Base-by-base conservation (phyloP, 768 basidiomycete species). In the Bullera alba region DNA sequence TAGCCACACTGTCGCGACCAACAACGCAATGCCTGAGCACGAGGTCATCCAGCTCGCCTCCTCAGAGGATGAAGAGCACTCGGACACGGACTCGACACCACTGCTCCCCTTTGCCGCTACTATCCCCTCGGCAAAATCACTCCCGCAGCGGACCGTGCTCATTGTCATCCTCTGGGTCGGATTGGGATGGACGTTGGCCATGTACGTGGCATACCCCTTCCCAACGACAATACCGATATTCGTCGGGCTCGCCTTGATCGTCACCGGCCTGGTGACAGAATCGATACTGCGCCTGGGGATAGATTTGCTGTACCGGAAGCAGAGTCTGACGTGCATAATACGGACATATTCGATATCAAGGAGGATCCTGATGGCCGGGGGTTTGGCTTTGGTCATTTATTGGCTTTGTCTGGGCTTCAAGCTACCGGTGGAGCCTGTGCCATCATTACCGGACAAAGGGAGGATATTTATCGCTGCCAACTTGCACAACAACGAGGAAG, bases 401-500 rank as follows among this genome's bases (percentile, higher is more conserved):
- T 34, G 32, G 32, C 32, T 34, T 10, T 8, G 10, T 34, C 32
- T 34, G 8, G 32, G 32, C 10, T 34, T 34, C 32, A 34, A 8
- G 32, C 10, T n/a, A 8, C 32, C 8, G 8, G 32, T 34, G 32
- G n/a, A 34, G 10, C 32, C 32, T 34, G 10, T 34, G 32, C 32
- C 32, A 5, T 28, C 27, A 17, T 42, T 42, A 7, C 30, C 27
- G 32, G 19, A 12, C 30, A 26, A 5, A 26, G 27, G 39, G 25
- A 41, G 34, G 25, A 27, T 16, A 27, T 52, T 71, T 49, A 72
- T 76, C 57, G 75, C 73, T 8, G 76, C 75, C 2, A 73, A 76
- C 65, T 74, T 78, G 51, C 71, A 65, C 62, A 68, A 77, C 45
- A 76, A 76, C 36, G 61, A 73, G 46, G 46, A 39, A 0, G 66